Evolutionary conservation across 1,139 yeast species (phyloP).

Genomic region (Meyerozyma guilliermondii): DNA sequence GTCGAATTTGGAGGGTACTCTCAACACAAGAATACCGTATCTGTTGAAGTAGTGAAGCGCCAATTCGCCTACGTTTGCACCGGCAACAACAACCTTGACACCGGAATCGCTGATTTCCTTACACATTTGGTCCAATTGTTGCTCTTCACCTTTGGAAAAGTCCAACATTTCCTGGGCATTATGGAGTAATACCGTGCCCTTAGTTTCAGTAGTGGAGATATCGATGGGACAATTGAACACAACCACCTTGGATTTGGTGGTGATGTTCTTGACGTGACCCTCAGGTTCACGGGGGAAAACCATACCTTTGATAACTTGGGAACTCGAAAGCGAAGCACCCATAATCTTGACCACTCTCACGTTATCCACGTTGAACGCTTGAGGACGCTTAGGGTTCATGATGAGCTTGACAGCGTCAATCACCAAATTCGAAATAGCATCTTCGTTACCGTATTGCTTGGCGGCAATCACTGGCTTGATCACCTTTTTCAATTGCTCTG

Average conservation of each 20-base stretch:
- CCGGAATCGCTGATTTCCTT: constrained; percentile 84
- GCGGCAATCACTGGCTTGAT: constrained; percentile 87
- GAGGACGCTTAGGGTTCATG: constrained; percentile 60
- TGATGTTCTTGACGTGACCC: constrained; percentile 69
- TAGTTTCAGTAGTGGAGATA: constrained; percentile 91
- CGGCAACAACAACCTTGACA: constrained; percentile 84
- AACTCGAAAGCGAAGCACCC: constrained; percentile 77
- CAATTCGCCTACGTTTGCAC: constrained; percentile 87
- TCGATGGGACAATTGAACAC: constrained; percentile 93
- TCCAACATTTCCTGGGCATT: constrained; percentile 96
- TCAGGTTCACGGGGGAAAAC: constrained; percentile 97
- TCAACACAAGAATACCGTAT: constrained; percentile 76
- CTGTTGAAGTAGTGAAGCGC: constrained; percentile 91
- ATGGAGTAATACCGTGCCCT: constrained; percentile 92
- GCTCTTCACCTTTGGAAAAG: constrained; percentile 94
- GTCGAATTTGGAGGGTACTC: constrained; percentile 91
- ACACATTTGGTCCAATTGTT: constrained; percentile 81
- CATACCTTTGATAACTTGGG: constrained; percentile 92
- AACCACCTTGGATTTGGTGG: constrained; percentile 70
- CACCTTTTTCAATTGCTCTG: constrained; percentile 62
- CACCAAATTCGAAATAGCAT: constrained; percentile 70
- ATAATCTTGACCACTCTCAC: constrained; percentile 92
- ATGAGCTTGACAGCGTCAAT: constrained; percentile 80
- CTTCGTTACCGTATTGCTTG: constrained; percentile 89
- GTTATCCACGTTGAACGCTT: constrained; percentile 79